These are phyloP conservation scores for Neofusicoccum cordaticola DNA, from an alignment of 2,329 filamentous ascomycete genomes.

Conservation along the genomic window DNA sequence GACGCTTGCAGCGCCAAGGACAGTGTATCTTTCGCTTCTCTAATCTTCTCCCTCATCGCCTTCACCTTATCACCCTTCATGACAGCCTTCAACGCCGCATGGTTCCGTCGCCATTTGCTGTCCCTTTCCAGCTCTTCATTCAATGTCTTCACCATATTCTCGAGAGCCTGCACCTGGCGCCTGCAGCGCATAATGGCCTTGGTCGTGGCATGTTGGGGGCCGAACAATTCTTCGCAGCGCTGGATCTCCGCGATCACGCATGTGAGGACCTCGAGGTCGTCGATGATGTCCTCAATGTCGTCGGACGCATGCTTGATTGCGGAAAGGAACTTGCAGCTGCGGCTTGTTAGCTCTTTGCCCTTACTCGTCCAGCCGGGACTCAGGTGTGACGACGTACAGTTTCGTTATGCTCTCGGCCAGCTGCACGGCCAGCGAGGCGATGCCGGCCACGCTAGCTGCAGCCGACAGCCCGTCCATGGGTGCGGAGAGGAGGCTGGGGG, in stretches of 20 bases:
- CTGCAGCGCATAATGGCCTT: background rate
- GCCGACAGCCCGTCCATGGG: slow-evolving; percentile 35
- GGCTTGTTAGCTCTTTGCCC: no score
- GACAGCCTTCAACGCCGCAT: background rate
- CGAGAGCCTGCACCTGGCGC: background rate
- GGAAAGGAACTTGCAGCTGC: background rate
- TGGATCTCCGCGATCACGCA: background rate
- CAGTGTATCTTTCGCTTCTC: background rate
- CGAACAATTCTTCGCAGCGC: background rate
- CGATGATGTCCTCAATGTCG: background rate
- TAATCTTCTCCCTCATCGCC: background rate
- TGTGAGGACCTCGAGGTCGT: background rate
- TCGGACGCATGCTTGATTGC: background rate
- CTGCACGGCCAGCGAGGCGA: slow-evolving; percentile 40
- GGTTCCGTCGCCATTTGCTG: background rate
- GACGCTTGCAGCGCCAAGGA: background rate
- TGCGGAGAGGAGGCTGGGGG: background rate
- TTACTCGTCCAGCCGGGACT: no score
- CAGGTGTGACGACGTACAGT: background rate
- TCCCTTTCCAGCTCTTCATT: background rate
- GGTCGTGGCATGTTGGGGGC: background rate
- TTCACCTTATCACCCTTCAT: background rate
- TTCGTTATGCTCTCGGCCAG: slow-evolving; percentile 20
- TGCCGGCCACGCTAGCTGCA: slow-evolving; percentile 38
- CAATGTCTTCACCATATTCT: background rate